Evolutionary conservation across 1,139 yeast genomes (phyloP).

Genomic region (Debaryomycetaceae sp.): DNA sequence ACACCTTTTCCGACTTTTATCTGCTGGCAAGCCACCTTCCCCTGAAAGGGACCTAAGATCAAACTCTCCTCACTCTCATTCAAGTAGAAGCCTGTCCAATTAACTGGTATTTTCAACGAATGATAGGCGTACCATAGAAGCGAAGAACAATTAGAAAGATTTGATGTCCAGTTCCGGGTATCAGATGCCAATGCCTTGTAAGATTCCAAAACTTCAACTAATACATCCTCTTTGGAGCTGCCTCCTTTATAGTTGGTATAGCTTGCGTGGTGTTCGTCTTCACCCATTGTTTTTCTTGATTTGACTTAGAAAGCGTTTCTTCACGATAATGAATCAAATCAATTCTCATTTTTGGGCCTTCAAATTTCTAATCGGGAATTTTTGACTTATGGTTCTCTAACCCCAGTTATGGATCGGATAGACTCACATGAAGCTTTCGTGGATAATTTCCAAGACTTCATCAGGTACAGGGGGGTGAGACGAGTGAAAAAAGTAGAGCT

Average conservation of each 20-base stretch:
- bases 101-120: slow-evolving; percentile 54
- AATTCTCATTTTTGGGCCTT: no score
- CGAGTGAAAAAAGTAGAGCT: slow-evolving; percentile 5
- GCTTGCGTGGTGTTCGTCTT: slow-evolving; percentile 54
- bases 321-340: background rate
- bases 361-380: no score
- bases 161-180: slow-evolving; percentile 82
- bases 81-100: slow-evolving; percentile 94
- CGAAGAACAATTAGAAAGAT: slow-evolving; percentile 81
- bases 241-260: slow-evolving; percentile 46
- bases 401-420: background rate
- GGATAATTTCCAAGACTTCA: slow-evolving; percentile 4
- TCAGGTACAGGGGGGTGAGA: slow-evolving; percentile 12
- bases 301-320: background rate
- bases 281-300: slow-evolving; percentile 6
- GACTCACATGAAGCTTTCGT: background rate
- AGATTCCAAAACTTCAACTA: slow-evolving; percentile 56
- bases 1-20: slow-evolving; percentile 82
- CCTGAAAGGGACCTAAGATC: slow-evolving; percentile 90
- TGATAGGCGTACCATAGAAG: slow-evolving; percentile 85
- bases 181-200: slow-evolving; percentile 62
- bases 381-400: background rate
- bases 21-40: slow-evolving; percentile 91
- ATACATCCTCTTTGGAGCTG: slow-evolving; percentile 49
- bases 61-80: slow-evolving; percentile 42